A percentile compares a stretch with the other conserved stretches of the same genome.
phyloP scores from a whole-genome alignment of 2,329 filamentous ascomycete genomes.

The Huntiella savannae region DNA sequence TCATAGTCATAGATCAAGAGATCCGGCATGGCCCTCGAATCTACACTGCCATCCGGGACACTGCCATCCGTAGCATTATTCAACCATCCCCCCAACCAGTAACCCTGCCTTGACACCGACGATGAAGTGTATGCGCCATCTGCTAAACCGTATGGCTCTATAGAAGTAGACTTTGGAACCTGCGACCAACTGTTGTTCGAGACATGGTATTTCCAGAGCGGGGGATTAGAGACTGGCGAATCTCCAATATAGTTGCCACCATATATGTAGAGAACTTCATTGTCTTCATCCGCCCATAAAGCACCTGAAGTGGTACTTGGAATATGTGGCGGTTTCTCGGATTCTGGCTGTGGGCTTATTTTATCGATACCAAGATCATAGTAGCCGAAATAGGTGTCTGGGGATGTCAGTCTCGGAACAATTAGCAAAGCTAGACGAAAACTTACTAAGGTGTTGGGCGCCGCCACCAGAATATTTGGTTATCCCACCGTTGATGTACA shows the following conservation, averaged over 20 bases:
- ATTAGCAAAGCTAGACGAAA: constrained; percentile 6
- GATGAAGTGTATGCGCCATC: constrained; percentile 39
- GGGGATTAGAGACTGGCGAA: constrained; percentile 23
- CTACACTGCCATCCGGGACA: constrained; percentile 22
- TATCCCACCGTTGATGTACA: constrained; percentile 45
- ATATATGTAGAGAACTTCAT: constrained; percentile 44
- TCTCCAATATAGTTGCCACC: constrained; percentile 35
- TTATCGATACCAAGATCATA: constrained; percentile 33
- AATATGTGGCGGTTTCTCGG: constrained; percentile 26
- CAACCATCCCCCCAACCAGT: constrained; percentile 44
- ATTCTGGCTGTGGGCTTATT: constrained; percentile 32
- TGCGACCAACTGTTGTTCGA: constrained; percentile 32
- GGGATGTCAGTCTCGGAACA: neutral
- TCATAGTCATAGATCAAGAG: constrained; percentile 40
- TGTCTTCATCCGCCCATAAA: constrained; percentile 21
- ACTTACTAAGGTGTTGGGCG: constrained; percentile 20
- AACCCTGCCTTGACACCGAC: constrained; percentile 34
- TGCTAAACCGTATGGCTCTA: constrained; percentile 24
- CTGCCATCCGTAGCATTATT: constrained; percentile 32
- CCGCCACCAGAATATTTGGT: no score
- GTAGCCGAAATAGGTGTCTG: constrained; percentile 26
- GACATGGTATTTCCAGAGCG: constrained; percentile 38
- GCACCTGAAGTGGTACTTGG: no score
- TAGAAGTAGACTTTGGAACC: constrained; percentile 22
- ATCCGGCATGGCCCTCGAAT: constrained; percentile 27